Base-by-base conservation (phyloP, 345 rosid species). In the Eucalyptus tenuipes region DNA sequence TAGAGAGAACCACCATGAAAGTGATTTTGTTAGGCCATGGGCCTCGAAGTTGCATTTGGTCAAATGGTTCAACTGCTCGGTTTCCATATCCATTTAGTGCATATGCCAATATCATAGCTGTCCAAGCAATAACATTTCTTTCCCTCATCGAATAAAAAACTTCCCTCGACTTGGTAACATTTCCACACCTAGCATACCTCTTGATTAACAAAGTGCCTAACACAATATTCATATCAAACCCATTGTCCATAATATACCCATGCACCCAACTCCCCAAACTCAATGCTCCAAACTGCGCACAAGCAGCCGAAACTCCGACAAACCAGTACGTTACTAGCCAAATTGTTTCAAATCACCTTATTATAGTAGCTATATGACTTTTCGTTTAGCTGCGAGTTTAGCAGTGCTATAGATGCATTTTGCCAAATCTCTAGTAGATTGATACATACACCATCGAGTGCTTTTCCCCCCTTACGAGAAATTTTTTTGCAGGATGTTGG, bases 81-180 rank as follows among this genome's bases (percentile, higher is more conserved):
- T 53, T 88, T 85, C 97, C 99, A 91, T 90, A 89, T 75, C 99
- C 99, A 90, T 96, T 96, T 90, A 89, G 88, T 71, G 96, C 99
- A 87, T 95, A 97, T 82, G 96, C 95, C 68, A 98, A 95, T 91
- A 97, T 94, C 97, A 95, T 95, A 17, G 97, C 95, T 27, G 98
- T 97, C 98, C 97, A 97, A 89, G 97, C 91, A 89, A 95, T 91
- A 22, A 96, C 57, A 92, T 96, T 95, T 75, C 85, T 93, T 90
- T 95, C 95, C 7, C 85, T 91, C 95, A 96, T 92, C n/a, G 82
- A 88, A 91, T 95, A 94, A 89, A 97, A 97, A 71, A 95, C 95
- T 88, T 93, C 94, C 52, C 94, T 88, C 1, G 99, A 93, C 85
- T 91, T 95, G 44, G 85, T 88, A 86, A 94, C 95, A 88, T 91